Base-by-base conservation (phyloP, 192 early-diverging fungal genomes). In the Mortierella antarctica region DNA sequence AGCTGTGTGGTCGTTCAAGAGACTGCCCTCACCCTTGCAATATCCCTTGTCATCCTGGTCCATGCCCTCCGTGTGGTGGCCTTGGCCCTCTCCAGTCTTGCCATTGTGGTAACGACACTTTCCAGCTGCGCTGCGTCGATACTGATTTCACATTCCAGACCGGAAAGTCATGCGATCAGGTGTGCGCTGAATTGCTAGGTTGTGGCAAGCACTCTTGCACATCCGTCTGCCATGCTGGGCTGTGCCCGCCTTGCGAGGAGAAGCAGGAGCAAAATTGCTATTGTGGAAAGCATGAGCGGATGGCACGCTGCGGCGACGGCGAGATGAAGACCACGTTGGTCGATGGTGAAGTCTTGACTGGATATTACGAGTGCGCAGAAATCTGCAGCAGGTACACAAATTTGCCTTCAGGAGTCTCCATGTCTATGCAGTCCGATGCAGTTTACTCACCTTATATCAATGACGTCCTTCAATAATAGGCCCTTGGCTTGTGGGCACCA, bases 31-130 rank as follows among this genome's bases (percentile, higher is more conserved):
- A 97, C 68, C 70, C 85, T 20, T 98, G 97, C 80, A 83, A 88
- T 44, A 80, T 88, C 6, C 91, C 89, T 23, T 97, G 97, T 72
- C 97, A 97, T 86, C 96, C 97, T 14, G 96, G 97, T 4, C 97
- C 97, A 11, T 98, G 96, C 63, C 92, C 94, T 55, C 95, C 96
- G 4, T 99, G 97, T 82, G 89, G 93, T 23, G 86, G 90, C 7
- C 88, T 94, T 80, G 92, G 92, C 4, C 93, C 94, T 5, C 79
- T 89, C 21, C 89, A 90, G 62, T 82, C 82, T 18, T 99, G 97
- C 87, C 93, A 88, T 79, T 99, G 97, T 86, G 95, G 95, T 5
- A 91, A 90, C 49, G 79, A 87, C 8, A 73, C 76, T 0, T 88
- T 91, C 66, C 89, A 91, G 57, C 80, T 89, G 20, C 86, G 93